These are phyloP conservation scores for Metarhizium album DNA, from an alignment of 2,329 filamentous ascomycete genomes.

Conservation along the genomic window DNA sequence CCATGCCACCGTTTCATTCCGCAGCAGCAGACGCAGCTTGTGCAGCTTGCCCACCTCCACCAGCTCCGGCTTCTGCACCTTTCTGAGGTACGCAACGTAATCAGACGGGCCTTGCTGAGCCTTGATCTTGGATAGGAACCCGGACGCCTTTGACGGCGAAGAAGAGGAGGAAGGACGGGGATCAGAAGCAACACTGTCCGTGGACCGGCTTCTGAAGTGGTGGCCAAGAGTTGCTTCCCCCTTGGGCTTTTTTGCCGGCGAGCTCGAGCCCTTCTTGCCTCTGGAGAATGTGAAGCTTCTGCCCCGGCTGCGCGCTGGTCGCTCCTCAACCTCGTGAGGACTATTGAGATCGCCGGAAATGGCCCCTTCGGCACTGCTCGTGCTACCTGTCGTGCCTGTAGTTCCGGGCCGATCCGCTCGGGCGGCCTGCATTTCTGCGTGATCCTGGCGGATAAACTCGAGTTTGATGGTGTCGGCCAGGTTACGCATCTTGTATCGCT, in stretches of 20 bases:
- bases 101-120: conserved; percentile 66
- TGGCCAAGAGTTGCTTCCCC: conserved; percentile 51
- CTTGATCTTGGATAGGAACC: conserved; percentile 57
- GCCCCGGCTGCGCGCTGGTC: conserved; percentile 36
- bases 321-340: conserved; percentile 33
- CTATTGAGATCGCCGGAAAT: conserved; percentile 19
- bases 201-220: conserved; percentile 61
- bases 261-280: conserved; percentile 49
- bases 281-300: conserved; percentile 67
- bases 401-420: conserved; percentile 33
- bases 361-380: conserved; percentile 23
- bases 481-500: conserved; percentile 89
- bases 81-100: conserved; percentile 76
- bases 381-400: conserved; percentile 30
- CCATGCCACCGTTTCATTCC: conserved; percentile 94
- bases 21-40: conserved; percentile 77
- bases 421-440: conserved; percentile 53
- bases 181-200: conserved; percentile 57
- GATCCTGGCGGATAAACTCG: conserved; percentile 88
- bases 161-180: conserved; percentile 37
- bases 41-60: conserved; percentile 94
- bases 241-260: conserved; percentile 66
- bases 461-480: conserved; percentile 85
- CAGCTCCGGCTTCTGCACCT: conserved; percentile 67
- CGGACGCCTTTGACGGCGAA: conserved; percentile 43